Evolutionary conservation across 441 rosid genomes (phyloP).

Genomic region (Capsella rubella): DNA sequence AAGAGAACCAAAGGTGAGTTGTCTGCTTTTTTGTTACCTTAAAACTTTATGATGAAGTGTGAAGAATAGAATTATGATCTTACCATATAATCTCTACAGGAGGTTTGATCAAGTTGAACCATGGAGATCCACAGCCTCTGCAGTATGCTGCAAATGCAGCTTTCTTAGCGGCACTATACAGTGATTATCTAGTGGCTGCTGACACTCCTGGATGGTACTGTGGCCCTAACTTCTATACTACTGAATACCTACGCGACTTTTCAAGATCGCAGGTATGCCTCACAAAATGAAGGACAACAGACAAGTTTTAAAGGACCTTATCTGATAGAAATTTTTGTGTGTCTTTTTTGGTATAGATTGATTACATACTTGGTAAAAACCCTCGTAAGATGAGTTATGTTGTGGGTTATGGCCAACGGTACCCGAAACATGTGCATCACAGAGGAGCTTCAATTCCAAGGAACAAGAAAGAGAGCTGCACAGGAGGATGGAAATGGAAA

Average conservation of each 20-base stretch:
- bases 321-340: background rate
- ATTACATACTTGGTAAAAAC: slow-evolving; percentile 92
- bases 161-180: slow-evolving; percentile 32
- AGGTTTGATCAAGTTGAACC: slow-evolving; percentile 34
- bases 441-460: slow-evolving; percentile 91
- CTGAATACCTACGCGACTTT: slow-evolving; percentile 18
- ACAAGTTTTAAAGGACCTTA: background rate
- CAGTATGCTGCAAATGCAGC: slow-evolving; percentile 39
- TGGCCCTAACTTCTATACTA: slow-evolving; percentile 36
- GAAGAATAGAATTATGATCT: background rate
- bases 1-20: slow-evolving; percentile 74
- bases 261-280: slow-evolving; percentile 35
- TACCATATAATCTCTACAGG: slow-evolving; percentile 17
- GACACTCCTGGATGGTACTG: slow-evolving; percentile 42
- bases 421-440: slow-evolving; percentile 83
- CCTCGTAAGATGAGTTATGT: slow-evolving; percentile 93
- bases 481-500: slow-evolving; percentile 94
- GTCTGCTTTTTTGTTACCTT: background rate
- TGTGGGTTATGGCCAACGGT: slow-evolving; percentile 84
- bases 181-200: slow-evolving; percentile 37
- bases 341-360: slow-evolving; percentile 56
- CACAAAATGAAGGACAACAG: background rate
- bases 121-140: slow-evolving; percentile 41
- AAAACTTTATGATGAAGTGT: background rate
- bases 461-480: slow-evolving; percentile 79